phyloP scores from a whole-genome alignment of 2,329 filamentous ascomycete species.

The Claviceps purpurea region DNA sequence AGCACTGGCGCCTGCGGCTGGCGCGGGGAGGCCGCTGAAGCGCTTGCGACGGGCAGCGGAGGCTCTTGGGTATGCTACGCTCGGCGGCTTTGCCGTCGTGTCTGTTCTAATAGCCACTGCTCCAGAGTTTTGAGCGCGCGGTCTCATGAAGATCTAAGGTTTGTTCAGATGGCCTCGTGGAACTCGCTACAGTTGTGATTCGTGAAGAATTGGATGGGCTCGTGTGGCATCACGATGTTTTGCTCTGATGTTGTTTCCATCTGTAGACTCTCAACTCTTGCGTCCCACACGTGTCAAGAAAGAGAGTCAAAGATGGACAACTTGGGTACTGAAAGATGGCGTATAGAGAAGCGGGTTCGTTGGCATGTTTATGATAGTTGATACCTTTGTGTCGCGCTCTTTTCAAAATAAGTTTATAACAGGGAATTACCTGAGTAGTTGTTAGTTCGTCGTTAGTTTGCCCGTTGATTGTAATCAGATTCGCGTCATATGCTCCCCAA shows the following conservation, averaged over 20 bases:
- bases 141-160: not conserved
- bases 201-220: not conserved
- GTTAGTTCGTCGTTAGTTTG: too few species aligned
- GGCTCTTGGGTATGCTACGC: constrained; percentile 21
- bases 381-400: not conserved
- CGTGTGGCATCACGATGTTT: not conserved
- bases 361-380: not conserved
- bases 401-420: not conserved
- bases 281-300: not conserved
- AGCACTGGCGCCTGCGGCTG: not conserved
- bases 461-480: too few species aligned
- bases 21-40: constrained; percentile 13
- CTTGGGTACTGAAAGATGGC: not conserved
- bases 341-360: not conserved
- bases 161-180: not conserved
- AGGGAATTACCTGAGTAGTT: too few species aligned
- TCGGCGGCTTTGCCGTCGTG: constrained; percentile 26
- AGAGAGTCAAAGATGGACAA: not conserved
- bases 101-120: constrained; percentile 26
- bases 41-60: constrained; percentile 22
- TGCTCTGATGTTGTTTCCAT: not conserved
- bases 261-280: not conserved
- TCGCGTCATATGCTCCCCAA: too few species aligned
- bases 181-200: not conserved
- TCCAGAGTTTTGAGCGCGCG: constrained; percentile 13